Base-by-base conservation (phyloP, 306 rosid genomes). In the Fragaria vesca region DNA sequence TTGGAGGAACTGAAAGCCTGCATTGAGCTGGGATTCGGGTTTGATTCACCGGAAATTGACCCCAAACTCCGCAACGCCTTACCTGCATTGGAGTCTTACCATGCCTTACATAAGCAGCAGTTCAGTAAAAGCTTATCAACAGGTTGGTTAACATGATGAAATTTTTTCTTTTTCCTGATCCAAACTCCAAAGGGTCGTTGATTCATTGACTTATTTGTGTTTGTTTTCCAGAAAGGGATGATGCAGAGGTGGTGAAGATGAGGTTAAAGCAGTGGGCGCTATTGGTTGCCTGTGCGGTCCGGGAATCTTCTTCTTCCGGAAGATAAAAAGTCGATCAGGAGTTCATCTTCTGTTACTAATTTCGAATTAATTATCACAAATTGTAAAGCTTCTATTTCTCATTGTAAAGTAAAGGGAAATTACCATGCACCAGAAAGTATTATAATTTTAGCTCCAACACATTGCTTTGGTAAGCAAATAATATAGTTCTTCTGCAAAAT, bases 191-290 rank as follows among this genome's bases (percentile, higher is more conserved):
- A 13, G 16, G 20, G 12, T 12, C 5, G 30, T 36, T 40, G 68
- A 12, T 32, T 63, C 62, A 30, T 28, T 24, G 42, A 11, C 32
- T 63, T 72, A 12, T 0, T 42, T 1, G n/a, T 43, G 20, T 21
- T 15, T 60, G 42, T 18, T 12, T 32, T 61, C 70, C 34, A 79
- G 79, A 48, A 88, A 91, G 76, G 17, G 93, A 86, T 36, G 86
- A 91, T 80, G 67, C 79, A 71, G 74, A 84, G 63, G 74, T 57
- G 71, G 89, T 89, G 89, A 93, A 93, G 91, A 86, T 76, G 80
- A 87, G 91, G 57, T 77, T 93, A 85, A 83, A 79, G 70, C 94
- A 86, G 76, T 93, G 98, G 98, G 97, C 97, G 12, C 90, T 83
- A 57, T 85, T 89, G 68, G 98, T 91, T 12, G 97, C 89, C 34